Percentiles rank a stretch among this genome's conserved stretches.
Conservation (phyloP, 2,329 filamentous ascomycete species). For the Hypoxylon sp. region DNA sequence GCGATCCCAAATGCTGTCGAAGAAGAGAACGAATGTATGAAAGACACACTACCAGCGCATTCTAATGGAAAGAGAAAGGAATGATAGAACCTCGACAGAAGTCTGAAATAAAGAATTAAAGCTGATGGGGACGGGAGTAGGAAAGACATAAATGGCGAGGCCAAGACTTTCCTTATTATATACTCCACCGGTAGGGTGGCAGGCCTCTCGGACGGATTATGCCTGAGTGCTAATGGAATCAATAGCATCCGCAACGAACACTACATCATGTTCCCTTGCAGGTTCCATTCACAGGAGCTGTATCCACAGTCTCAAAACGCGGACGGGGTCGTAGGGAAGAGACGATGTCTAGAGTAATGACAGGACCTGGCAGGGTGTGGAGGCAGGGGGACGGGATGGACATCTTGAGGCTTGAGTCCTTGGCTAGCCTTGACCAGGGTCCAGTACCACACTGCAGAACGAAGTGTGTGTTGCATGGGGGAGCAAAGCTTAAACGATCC, state of each 20-base stretch:
- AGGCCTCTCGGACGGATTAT: conserved; percentile 48
- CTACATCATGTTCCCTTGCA: conserved; percentile 51
- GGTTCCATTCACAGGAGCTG: conserved; percentile 52
- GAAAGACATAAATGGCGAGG: conserved; percentile 54
- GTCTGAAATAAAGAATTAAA: conserved; percentile 49
- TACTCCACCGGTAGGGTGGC: conserved; percentile 43
- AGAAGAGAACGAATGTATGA: conserved; percentile 65
- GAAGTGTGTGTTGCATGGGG: conserved; percentile 21
- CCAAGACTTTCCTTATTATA: conserved; percentile 62
- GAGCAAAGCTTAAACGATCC: conserved; percentile 41
- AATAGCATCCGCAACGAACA: conserved; percentile 49
- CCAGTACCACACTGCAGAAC: conserved; percentile 19
- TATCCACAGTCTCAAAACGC: conserved; percentile 61
- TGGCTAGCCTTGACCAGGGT: conserved; percentile 28
- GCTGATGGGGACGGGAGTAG: conserved; percentile 53
- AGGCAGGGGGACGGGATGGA: conserved; percentile 47
- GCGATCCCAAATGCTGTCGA: conserved; percentile 54
- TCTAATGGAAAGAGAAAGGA: conserved; percentile 58
- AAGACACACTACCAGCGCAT: conserved; percentile 65
- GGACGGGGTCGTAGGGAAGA: conserved; percentile 54
- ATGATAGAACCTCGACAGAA: conserved; percentile 50
- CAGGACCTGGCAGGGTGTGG: conserved; percentile 48
- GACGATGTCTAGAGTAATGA: conserved; percentile 53
- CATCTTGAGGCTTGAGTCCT: conserved; percentile 44
- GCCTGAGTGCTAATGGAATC: conserved; percentile 46